Evolutionary conservation across 192 early-diverging fungal species (phyloP).

Genomic region (Dispira parvispora): DNA sequence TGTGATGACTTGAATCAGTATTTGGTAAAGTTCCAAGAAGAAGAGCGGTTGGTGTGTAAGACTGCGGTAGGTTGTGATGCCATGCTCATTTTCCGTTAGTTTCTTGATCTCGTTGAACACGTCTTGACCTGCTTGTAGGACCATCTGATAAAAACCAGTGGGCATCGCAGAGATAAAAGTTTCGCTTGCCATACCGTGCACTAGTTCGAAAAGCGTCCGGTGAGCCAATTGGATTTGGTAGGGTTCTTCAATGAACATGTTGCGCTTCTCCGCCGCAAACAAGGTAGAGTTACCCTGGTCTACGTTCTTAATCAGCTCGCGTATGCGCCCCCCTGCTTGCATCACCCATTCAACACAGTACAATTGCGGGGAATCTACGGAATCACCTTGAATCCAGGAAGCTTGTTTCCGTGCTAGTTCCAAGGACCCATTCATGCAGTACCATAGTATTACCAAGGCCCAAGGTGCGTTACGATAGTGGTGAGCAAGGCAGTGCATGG

Average conservation of each 20-base stretch:
- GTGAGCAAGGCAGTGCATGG: neutral
- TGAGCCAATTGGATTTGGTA: neutral
- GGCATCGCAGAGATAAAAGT: no score
- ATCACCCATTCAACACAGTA: neutral
- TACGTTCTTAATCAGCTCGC: neutral
- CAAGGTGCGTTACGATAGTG: neutral
- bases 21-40: no score
- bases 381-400: neutral
- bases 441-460: neutral
- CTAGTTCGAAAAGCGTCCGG: neutral
- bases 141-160: no score
- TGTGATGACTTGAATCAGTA: no score
- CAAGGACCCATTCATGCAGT: neutral
- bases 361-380: neutral
- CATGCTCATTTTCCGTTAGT: no score
- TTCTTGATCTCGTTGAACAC: no score
- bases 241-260: neutral
- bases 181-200: no score
- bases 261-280: neutral
- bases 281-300: neutral
- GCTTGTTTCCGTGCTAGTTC: neutral
- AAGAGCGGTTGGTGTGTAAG: no score
- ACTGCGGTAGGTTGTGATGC: no score
- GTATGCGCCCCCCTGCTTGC: neutral
- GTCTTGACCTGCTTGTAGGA: no score